Percentiles rank a stretch among this genome's conserved stretches.
Conservation (phyloP, 2,329 filamentous ascomycete genomes). For the Calonectria honghensis region DNA sequence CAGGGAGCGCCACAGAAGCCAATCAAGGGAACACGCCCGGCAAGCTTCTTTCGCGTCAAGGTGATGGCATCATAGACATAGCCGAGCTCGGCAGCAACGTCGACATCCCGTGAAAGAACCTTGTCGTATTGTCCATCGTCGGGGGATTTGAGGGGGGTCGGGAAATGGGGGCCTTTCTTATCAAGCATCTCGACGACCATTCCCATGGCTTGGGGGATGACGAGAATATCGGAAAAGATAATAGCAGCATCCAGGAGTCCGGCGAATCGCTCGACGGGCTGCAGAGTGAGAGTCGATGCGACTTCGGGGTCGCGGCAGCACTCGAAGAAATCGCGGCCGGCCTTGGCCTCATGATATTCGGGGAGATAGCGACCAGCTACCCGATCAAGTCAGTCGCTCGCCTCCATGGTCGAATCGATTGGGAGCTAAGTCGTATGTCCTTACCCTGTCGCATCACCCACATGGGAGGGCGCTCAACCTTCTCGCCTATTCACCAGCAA, state of each 20-base stretch:
- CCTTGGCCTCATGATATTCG: conserved; percentile 98
- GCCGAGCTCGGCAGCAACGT: conserved; percentile 88
- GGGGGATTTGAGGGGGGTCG: conserved; percentile 85
- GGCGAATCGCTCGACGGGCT: conserved; percentile 93
- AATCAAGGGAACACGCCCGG: conserved; percentile 92
- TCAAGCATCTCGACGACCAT: conserved; percentile 99
- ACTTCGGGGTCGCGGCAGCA: conserved; percentile 96
- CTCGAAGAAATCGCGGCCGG: conserved; percentile 93
- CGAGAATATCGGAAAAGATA: conserved; percentile 98
- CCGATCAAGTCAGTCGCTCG: conserved; percentile 30
- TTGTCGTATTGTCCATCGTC: conserved; percentile 88
- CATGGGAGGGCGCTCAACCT: conserved; percentile 93
- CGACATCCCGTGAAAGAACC: conserved; percentile 85
- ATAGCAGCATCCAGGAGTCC: conserved; percentile 97
- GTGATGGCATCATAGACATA: conserved; percentile 99
- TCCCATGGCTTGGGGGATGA: conserved; percentile 97
- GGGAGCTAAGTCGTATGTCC: conserved; percentile 38
- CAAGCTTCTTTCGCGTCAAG: conserved; percentile 89
- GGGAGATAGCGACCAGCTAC: conserved; percentile 96
- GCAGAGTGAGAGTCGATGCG: conserved; percentile 93
- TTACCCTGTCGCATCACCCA: conserved; percentile 99
- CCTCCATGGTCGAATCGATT: not conserved
- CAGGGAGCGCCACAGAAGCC: conserved; percentile 98
- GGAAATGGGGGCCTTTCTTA: conserved; percentile 97
- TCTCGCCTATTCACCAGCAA: conserved; percentile 77